These are phyloP conservation scores for Escovopsis weberi DNA, from an alignment of 2,329 filamentous ascomycete species.

Conservation along the genomic window DNA sequence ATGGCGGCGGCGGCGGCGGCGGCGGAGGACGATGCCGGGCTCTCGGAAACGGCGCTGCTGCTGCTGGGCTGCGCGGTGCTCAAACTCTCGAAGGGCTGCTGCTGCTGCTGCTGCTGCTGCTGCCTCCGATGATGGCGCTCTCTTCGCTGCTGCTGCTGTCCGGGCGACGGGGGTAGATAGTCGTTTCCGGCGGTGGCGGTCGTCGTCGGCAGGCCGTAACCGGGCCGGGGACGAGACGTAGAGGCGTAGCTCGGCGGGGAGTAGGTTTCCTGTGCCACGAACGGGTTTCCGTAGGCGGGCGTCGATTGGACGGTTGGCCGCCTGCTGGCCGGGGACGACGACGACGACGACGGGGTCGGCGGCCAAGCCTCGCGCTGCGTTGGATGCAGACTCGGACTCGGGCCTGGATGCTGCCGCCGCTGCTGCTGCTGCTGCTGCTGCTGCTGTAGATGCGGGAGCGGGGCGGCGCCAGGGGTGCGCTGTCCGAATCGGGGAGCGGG, in stretches of 20 bases:
- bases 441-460: not conserved
- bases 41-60: not conserved
- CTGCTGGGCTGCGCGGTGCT: not conserved
- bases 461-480: constrained; percentile 1
- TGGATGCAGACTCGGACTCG: constrained; percentile 7
- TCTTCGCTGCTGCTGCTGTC: constrained; percentile 1
- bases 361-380: not conserved
- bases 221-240: constrained; percentile 5
- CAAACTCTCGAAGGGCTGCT: not conserved
- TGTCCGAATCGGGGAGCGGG: not conserved
- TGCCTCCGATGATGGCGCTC: constrained; percentile 1
- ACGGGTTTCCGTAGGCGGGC: constrained; percentile 6
- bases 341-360: not conserved
- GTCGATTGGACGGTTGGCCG: constrained; percentile 3
- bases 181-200: not conserved
- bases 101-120: not conserved
- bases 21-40: constrained; percentile 5
- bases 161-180: not conserved
- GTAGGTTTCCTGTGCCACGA: constrained; percentile 5
- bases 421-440: constrained; percentile 7
- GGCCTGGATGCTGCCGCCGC: constrained; percentile 7
- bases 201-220: constrained; percentile 7
- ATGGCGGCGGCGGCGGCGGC: constrained; percentile 23
- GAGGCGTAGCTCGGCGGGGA: constrained; percentile 8
- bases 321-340: not conserved